These are phyloP conservation scores for Phyllosticta citriasiana DNA, from an alignment of 2,329 filamentous ascomycete genomes.

Conservation along the genomic window DNA sequence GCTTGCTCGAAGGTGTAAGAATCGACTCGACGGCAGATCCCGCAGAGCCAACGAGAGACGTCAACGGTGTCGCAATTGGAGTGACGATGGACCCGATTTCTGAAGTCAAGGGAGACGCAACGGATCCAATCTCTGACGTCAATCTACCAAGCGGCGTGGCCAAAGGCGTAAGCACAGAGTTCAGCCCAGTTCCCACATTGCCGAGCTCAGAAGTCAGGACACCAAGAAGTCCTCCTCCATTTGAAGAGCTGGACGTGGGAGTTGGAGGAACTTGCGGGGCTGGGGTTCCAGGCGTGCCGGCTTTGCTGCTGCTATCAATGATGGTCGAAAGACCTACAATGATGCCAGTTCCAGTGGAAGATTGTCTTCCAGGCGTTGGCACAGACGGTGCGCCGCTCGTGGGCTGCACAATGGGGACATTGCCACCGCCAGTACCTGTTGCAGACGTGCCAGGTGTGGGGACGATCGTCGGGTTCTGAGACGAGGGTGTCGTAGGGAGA, in stretches of 20 bases:
- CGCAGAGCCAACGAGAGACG: not conserved
- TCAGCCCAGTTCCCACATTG: not conserved
- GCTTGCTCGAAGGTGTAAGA: not conserved
- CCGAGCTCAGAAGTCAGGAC: not conserved
- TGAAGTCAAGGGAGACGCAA: conserved; percentile 1
- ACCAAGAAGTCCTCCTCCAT: not conserved
- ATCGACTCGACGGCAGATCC: not conserved
- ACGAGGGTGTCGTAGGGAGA: conserved; percentile 1
- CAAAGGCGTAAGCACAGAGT: not conserved
- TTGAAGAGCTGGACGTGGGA: not conserved
- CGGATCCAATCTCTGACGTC: not conserved
- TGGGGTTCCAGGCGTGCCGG: not conserved
- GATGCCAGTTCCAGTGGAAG: conserved; percentile 16
- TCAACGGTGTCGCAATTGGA: not conserved
- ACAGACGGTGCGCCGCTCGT: not conserved
- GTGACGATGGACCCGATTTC: not conserved
- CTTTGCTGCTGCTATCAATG: conserved; percentile 13
- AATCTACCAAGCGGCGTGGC: not conserved
- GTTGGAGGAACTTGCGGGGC: not conserved
- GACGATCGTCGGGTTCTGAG: not conserved
- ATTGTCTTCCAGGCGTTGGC: not conserved
- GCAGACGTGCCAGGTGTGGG: conserved; percentile 6
- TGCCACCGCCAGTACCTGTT: conserved; percentile 6
- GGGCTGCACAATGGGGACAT: conserved; percentile 4
- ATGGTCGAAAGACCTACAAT: conserved; percentile 25